A percentile compares a stretch with the other conserved stretches of the same genome.
These are phyloP conservation scores for Crucibulum laeve DNA, from an alignment of 768 basidiomycete species.

Conservation along the genomic window DNA sequence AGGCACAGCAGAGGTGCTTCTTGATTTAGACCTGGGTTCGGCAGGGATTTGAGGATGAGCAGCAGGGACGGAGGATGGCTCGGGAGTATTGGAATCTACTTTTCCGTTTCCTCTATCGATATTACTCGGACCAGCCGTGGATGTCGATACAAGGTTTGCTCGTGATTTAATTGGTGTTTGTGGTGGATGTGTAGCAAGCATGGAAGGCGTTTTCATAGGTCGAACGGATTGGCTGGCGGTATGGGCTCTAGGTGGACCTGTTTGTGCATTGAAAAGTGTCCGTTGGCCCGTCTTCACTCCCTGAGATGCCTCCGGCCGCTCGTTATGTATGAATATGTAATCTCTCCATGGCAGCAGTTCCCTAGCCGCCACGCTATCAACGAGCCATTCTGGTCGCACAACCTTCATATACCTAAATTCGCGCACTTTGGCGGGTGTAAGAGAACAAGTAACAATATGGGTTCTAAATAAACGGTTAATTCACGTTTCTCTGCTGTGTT, in stretches of 20 bases:
- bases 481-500: background rate
- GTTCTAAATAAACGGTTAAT: conserved; percentile 44
- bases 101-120: no score
- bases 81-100: no score
- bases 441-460: conserved; percentile 86
- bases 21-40: background rate
- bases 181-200: no score
- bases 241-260: background rate
- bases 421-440: conserved; percentile 85
- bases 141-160: no score
- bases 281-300: conserved; percentile 37
- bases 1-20: background rate
- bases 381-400: conserved; percentile 83
- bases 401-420: conserved; percentile 93
- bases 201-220: background rate
- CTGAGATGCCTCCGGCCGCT: conserved; percentile 45
- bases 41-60: background rate
- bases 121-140: no score
- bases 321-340: conserved; percentile 55
- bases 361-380: conserved; percentile 68
- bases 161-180: no score
- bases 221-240: background rate
- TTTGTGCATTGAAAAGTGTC: conserved; percentile 14
- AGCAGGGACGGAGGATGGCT: no score
- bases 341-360: conserved; percentile 76